phyloP scores from a whole-genome alignment of 2,329 filamentous ascomycete species.

The Phyllosticta paracitricarpa region DNA sequence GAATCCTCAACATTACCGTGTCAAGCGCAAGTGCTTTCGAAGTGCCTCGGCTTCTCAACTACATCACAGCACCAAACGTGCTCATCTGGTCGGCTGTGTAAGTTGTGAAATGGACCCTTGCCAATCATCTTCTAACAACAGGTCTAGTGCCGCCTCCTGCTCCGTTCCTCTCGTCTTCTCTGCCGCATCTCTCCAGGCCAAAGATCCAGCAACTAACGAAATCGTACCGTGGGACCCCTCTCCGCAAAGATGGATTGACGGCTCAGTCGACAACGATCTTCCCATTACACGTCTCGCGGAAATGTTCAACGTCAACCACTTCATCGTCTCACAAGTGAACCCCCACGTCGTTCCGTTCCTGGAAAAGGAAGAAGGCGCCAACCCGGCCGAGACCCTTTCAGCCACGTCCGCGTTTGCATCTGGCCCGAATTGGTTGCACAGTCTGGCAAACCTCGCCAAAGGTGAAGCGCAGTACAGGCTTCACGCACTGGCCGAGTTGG shows the following conservation, averaged over 20 bases:
- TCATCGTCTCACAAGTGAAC: conserved; percentile 95
- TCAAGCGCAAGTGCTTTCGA: conserved; percentile 83
- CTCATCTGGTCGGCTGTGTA: conserved; percentile 90
- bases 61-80: conserved; percentile 86
- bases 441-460: conserved; percentile 62
- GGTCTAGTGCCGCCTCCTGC: conserved; percentile 66
- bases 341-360: conserved; percentile 87
- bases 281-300: conserved; percentile 83
- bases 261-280: conserved; percentile 87
- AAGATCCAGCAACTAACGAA: conserved; percentile 70
- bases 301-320: conserved; percentile 98
- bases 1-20: conserved; percentile 89
- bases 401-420: conserved; percentile 27
- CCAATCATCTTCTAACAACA: conserved; percentile 8
- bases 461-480: conserved; percentile 73
- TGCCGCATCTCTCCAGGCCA: conserved; percentile 67
- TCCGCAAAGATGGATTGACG: conserved; percentile 82
- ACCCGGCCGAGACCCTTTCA: conserved; percentile 23
- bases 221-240: conserved; percentile 77
- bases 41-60: conserved; percentile 77
- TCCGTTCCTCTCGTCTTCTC: conserved; percentile 83
- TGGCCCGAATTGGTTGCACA: conserved; percentile 51
- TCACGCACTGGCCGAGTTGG: conserved; percentile 69
- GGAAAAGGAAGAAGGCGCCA: conserved; percentile 56
- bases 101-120: conserved; percentile 22